These are phyloP conservation scores for Coemansia sp. DNA, from an alignment of 192 early-diverging fungal species.

Conservation along the genomic window DNA sequence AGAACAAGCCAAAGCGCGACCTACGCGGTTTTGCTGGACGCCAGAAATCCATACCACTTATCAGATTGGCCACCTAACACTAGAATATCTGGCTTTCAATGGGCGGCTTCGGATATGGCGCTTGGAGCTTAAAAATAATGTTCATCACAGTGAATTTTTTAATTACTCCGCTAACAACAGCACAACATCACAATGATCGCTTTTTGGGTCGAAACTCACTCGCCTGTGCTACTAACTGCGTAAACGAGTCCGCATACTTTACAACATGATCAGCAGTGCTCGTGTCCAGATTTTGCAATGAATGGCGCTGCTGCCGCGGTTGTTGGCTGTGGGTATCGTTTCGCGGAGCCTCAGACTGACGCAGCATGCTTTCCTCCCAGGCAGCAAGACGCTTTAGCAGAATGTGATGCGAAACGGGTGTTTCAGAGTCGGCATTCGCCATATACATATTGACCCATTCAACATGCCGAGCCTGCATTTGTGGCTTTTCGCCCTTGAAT, in stretches of 20 bases:
- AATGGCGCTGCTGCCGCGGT: not conserved
- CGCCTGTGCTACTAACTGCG: conserved; percentile 35
- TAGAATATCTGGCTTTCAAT: no score
- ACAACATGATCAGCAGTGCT: conserved; percentile 24
- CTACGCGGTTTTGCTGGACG: no score
- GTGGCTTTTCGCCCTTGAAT: conserved; percentile 48
- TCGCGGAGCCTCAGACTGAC: conserved; percentile 9
- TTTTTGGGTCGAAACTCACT: not conserved
- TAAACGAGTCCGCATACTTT: conserved; percentile 45
- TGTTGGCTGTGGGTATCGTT: not conserved
- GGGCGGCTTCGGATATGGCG: no score
- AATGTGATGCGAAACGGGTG: conserved; percentile 33
- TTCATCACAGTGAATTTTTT: no score
- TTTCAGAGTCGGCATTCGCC: conserved; percentile 49
- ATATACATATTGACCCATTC: conserved; percentile 57
- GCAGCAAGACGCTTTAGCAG: conserved; percentile 29
- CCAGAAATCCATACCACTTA: no score
- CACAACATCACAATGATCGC: no score
- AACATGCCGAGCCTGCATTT: conserved; percentile 49
- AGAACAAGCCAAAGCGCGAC: no score
- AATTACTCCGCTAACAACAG: no score
- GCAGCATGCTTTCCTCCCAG: conserved; percentile 36
- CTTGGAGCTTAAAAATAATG: no score
- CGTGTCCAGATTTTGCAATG: not conserved
- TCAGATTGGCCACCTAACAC: no score